Conservation (phyloP, 2,329 filamentous ascomycete genomes). For the Nemania sp. region DNA sequence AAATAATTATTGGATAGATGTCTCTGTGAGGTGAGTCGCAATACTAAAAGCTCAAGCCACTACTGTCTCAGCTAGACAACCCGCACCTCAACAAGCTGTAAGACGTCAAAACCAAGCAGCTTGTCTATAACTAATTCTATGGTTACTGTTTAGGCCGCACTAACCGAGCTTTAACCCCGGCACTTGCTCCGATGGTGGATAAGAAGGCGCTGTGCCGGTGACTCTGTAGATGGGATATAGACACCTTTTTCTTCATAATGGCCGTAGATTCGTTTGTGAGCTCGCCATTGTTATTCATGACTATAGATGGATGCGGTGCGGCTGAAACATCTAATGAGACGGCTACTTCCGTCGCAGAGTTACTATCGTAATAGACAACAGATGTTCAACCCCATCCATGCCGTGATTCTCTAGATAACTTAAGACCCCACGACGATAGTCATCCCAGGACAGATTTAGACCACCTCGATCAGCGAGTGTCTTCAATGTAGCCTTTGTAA, state of each 20-base stretch:
- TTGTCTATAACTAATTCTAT: not conserved
- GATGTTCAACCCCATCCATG: constrained; percentile 72
- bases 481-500: constrained; percentile 74
- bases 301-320: not conserved
- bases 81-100: not conserved
- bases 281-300: not conserved
- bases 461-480: constrained; percentile 75
- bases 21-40: not conserved
- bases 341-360: constrained; percentile 68
- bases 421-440: constrained; percentile 80
- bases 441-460: constrained; percentile 74
- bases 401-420: constrained; percentile 73
- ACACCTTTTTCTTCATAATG: not conserved
- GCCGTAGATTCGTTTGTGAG: not conserved
- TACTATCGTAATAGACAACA: constrained; percentile 87
- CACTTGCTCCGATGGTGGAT: too few relatives aligned
- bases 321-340: not conserved
- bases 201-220: not conserved
- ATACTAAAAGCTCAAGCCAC: not conserved
- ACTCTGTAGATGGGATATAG: not conserved
- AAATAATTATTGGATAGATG: constrained; percentile 4
- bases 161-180: too few relatives aligned
- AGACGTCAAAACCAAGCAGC: not conserved
- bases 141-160: too few relatives aligned
- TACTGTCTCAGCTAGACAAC: not conserved